Evolutionary conservation across 345 rosid genomes (phyloP).

Genomic region (Euphorbia peplus): DNA sequence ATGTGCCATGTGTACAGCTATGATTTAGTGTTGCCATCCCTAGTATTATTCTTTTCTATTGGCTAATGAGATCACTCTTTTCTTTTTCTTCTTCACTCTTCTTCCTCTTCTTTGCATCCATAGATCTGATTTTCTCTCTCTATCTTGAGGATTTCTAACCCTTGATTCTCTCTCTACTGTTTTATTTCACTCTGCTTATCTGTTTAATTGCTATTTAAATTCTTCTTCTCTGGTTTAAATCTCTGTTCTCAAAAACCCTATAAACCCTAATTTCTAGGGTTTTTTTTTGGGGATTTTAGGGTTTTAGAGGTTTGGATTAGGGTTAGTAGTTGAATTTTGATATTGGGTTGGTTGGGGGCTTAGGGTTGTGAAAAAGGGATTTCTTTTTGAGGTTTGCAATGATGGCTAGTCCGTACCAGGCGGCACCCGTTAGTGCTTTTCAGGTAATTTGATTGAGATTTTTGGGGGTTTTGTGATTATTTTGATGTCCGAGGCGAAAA

Average conservation of each 20-base stretch:
- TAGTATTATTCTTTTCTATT: background rate
- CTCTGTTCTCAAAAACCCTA: background rate
- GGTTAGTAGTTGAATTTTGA: background rate
- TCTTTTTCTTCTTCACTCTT: background rate
- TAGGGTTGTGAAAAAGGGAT: constrained; percentile 16
- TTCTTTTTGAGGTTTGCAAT: background rate
- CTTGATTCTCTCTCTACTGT: too few relatives aligned
- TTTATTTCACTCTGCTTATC: background rate
- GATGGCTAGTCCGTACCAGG: constrained; percentile 67
- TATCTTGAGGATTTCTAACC: too few relatives aligned
- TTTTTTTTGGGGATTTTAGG: background rate
- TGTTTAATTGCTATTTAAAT: background rate
- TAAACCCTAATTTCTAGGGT: constrained; percentile 16
- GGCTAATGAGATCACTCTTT: background rate
- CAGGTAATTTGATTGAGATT: constrained; percentile 37
- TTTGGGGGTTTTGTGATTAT: background rate
- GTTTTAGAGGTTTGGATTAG: background rate
- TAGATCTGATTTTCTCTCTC: background rate
- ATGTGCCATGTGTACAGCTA: background rate
- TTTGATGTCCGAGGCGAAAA: background rate
- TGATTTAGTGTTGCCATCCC: constrained; percentile 1
- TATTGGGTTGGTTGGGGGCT: constrained; percentile 17
- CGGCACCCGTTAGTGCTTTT: constrained; percentile 49
- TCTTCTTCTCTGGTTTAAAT: background rate
- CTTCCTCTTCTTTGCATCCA: background rate